phyloP scores from a whole-genome alignment of 371 early-diverging fungal species.

The Mucor sp. region DNA sequence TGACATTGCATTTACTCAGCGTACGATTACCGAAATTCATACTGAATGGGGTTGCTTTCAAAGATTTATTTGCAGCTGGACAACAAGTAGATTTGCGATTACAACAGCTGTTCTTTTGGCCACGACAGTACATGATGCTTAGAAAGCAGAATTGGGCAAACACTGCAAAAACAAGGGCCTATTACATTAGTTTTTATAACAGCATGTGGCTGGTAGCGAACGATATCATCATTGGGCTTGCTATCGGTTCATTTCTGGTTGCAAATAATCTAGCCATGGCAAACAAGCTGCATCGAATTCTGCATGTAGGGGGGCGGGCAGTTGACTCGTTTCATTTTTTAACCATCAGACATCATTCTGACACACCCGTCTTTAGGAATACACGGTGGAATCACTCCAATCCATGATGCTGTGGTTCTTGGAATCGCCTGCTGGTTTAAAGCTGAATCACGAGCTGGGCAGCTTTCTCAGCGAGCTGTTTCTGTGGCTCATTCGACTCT shows the following conservation, averaged over 20 bases:
- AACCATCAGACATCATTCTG: no score
- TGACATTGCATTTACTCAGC: constrained; percentile 55
- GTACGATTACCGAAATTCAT: constrained; percentile 56
- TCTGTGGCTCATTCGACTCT: constrained; percentile 87
- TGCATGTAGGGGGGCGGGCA: constrained; percentile 47
- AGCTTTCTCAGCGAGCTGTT: constrained; percentile 92
- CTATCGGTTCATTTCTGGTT: constrained; percentile 75
- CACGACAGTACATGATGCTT: constrained; percentile 72
- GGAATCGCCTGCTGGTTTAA: constrained; percentile 94
- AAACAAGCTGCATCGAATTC: constrained; percentile 50
- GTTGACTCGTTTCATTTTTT: neutral
- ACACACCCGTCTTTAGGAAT: constrained; percentile 37
- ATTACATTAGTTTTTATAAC: constrained; percentile 92
- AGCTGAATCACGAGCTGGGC: constrained; percentile 89
- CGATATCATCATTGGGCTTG: constrained; percentile 88
- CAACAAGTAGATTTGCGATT: constrained; percentile 83
- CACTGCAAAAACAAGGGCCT: constrained; percentile 72
- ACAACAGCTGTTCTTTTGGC: constrained; percentile 85
- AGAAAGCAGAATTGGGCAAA: constrained; percentile 64
- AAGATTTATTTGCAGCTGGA: constrained; percentile 67
- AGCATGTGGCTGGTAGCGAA: constrained; percentile 94
- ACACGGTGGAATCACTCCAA: constrained; percentile 68
- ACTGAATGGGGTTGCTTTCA: constrained; percentile 62
- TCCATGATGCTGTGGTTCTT: constrained; percentile 89
- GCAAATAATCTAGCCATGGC: constrained; percentile 63